Conservation (phyloP, 2,329 filamentous ascomycete species). For the Aspergillus fischeri region DNA sequence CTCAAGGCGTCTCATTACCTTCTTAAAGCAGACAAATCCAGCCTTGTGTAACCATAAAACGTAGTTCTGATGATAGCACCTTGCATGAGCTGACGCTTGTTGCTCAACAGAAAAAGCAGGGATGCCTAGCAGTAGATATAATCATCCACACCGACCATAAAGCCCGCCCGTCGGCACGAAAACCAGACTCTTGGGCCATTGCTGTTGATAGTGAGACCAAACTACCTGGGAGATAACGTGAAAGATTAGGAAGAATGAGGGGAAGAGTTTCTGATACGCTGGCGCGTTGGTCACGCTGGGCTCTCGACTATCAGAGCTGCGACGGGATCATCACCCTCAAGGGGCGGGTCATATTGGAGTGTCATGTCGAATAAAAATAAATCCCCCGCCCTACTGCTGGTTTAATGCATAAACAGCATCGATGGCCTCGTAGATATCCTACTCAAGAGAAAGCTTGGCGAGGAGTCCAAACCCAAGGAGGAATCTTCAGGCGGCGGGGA, state of each 20-base stretch:
- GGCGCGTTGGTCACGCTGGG: neutral
- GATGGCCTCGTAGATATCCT: neutral
- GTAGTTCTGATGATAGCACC: neutral
- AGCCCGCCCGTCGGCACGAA: neutral
- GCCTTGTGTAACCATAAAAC: neutral
- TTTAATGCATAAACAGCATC: neutral
- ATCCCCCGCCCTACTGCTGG: neutral
- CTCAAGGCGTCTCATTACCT: neutral
- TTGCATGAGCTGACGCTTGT: neutral
- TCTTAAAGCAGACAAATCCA: neutral
- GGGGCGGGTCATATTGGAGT: neutral
- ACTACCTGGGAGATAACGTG: neutral
- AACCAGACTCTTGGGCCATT: neutral
- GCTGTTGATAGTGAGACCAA: neutral
- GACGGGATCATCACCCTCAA: neutral
- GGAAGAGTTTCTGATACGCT: neutral
- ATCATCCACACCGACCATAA: neutral
- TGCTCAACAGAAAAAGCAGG: neutral
- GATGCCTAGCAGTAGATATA: neutral
- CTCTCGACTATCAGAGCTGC: neutral
- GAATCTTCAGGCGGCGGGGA: slow-evolving; percentile 24
- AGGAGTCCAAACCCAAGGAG: slow-evolving; percentile 19
- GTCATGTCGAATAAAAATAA: neutral
- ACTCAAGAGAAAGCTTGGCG: slow-evolving; percentile 14
- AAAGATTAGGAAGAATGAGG: neutral